These are phyloP conservation scores for Thielaviopsis populi DNA, from an alignment of 2,329 filamentous ascomycete genomes.

Conservation along the genomic window DNA sequence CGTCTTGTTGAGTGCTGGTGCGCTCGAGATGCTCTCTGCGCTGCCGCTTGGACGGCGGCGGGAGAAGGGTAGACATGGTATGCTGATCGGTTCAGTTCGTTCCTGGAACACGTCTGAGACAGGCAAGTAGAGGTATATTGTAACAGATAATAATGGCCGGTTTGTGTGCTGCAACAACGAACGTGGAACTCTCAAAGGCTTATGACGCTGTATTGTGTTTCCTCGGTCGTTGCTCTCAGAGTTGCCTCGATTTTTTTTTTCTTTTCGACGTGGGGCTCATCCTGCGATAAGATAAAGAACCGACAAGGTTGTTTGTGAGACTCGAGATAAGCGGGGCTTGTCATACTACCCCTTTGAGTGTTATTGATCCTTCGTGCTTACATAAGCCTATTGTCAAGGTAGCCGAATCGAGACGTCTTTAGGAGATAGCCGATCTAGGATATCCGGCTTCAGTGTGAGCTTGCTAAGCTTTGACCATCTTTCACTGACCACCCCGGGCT, in stretches of 20 bases:
- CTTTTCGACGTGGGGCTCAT: constrained; percentile 10
- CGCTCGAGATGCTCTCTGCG: constrained; percentile 59
- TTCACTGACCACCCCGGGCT: too few relatives aligned
- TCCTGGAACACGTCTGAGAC: not conserved
- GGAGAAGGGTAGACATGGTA: constrained; percentile 62
- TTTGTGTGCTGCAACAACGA: not conserved
- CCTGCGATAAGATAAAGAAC: constrained; percentile 10
- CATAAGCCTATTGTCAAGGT: too few relatives aligned
- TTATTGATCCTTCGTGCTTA: not conserved
- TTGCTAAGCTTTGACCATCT: too few relatives aligned
- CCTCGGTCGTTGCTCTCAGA: not conserved
- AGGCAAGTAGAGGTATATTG: not conserved
- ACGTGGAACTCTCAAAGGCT: not conserved
- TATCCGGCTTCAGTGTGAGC: too few relatives aligned
- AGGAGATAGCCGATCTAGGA: too few relatives aligned
- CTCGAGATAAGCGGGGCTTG: not conserved
- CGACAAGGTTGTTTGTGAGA: not conserved
- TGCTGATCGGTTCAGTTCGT: not conserved
- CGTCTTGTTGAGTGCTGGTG: constrained; percentile 59
- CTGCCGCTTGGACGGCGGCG: constrained; percentile 81
- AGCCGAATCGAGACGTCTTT: too few relatives aligned
- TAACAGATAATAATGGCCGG: not conserved
- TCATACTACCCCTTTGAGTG: not conserved
- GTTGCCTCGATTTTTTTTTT: constrained; percentile 9
- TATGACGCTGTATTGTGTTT: not conserved